Conservation (phyloP, 2,329 filamentous ascomycete species). For the Lachnellula hyalina region DNA sequence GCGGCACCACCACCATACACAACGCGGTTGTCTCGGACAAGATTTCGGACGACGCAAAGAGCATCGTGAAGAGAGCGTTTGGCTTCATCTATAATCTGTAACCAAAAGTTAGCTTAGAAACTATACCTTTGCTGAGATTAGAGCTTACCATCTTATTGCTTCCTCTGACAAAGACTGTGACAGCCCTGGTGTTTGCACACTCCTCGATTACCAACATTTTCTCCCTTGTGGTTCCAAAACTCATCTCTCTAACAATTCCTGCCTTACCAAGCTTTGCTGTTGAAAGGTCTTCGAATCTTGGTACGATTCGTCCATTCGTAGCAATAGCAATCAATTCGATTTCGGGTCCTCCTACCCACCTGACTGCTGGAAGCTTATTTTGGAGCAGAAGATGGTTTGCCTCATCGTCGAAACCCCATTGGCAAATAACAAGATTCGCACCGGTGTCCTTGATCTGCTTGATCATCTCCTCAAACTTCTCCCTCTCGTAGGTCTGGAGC, state of each 20-base stretch:
- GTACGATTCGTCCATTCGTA: slow-evolving; percentile 95
- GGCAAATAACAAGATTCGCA: slow-evolving; percentile 95
- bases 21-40: slow-evolving; percentile 92
- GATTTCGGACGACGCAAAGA: slow-evolving; percentile 92
- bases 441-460: slow-evolving; percentile 96
- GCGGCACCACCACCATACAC: slow-evolving; percentile 96
- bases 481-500: slow-evolving; percentile 88
- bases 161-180: slow-evolving; percentile 92
- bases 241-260: slow-evolving; percentile 89
- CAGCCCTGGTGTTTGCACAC: slow-evolving; percentile 94
- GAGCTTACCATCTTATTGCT: slow-evolving; percentile 95
- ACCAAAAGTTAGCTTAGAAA: slow-evolving; percentile 19
- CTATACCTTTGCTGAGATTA: slow-evolving; percentile 1
- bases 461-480: slow-evolving; percentile 98
- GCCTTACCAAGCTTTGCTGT: slow-evolving; percentile 86
- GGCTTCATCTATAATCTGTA: slow-evolving; percentile 94
- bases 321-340: slow-evolving; percentile 98
- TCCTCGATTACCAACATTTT: slow-evolving; percentile 99
- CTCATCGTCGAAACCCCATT: slow-evolving; percentile 99
- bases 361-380: slow-evolving; percentile 89
- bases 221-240: slow-evolving; percentile 93
- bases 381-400: slow-evolving; percentile 96
- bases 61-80: slow-evolving; percentile 97
- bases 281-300: slow-evolving; percentile 90
- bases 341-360: slow-evolving; percentile 97